phyloP scores from a whole-genome alignment of 768 basidiomycete genomes.

The Melanogaster broomeanus region DNA sequence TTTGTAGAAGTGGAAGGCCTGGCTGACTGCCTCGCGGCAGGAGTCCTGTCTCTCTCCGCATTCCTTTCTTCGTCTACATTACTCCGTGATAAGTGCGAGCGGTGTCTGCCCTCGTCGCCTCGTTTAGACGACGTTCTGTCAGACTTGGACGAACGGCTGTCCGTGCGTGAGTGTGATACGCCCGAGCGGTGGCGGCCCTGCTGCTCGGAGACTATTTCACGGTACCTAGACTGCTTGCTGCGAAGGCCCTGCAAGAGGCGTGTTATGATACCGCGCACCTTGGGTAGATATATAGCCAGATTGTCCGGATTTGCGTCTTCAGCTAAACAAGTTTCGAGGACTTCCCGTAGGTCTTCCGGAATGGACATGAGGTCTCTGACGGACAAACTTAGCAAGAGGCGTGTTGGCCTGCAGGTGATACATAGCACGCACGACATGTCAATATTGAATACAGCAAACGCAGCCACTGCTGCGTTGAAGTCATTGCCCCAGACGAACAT shows the following conservation, averaged over 20 bases:
- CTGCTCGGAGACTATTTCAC: constrained; percentile 68
- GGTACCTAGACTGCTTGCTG: constrained; percentile 86
- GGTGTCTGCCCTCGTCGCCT: constrained; percentile 47
- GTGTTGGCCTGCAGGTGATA: constrained; percentile 11
- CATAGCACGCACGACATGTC: constrained; percentile 80
- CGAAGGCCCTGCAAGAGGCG: constrained; percentile 92
- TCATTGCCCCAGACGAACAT: constrained; percentile 96
- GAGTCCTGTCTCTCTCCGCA: constrained; percentile 41
- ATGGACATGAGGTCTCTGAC: constrained; percentile 85
- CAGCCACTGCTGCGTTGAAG: constrained; percentile 91
- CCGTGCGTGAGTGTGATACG: constrained; percentile 51
- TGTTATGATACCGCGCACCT: constrained; percentile 90
- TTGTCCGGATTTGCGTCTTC: constrained; percentile 87
- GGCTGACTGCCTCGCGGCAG: constrained; percentile 41
- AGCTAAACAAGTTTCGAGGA: constrained; percentile 88
- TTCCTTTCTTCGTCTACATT: constrained; percentile 39
- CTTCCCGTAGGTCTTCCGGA: constrained; percentile 83
- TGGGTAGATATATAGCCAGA: constrained; percentile 86
- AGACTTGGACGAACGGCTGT: constrained; percentile 58
- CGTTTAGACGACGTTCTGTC: constrained; percentile 38
- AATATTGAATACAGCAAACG: constrained; percentile 83
- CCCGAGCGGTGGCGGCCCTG: constrained; percentile 51
- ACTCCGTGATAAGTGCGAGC: constrained; percentile 49
- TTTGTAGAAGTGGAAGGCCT: constrained; percentile 42
- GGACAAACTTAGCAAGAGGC: constrained; percentile 11